Conservation (phyloP, 768 basidiomycete genomes). For the Tylopilus sp. region DNA sequence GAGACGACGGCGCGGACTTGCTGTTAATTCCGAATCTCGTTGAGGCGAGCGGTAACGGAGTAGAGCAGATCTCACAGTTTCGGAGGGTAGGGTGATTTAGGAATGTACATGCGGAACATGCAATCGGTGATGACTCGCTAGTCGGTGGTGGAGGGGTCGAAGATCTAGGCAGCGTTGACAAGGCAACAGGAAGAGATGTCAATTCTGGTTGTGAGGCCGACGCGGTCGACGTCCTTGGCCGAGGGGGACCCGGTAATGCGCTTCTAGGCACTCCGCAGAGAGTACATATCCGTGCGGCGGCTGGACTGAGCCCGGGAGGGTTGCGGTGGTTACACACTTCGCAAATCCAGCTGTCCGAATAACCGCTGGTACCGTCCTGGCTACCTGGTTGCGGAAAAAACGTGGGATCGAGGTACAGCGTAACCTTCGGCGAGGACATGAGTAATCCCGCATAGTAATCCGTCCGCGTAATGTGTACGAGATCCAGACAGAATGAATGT, state of each 20-base stretch:
- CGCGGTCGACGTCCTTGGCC: slow-evolving; percentile 31
- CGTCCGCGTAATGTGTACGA: slow-evolving; percentile 66
- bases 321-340: slow-evolving; percentile 86
- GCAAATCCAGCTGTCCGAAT: slow-evolving; percentile 72
- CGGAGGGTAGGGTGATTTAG: slow-evolving; percentile 75
- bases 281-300: slow-evolving; percentile 64
- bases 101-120: slow-evolving; percentile 90
- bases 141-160: slow-evolving; percentile 20
- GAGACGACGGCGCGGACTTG: slow-evolving; percentile 64
- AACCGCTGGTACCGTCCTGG: slow-evolving; percentile 32
- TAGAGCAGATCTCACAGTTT: slow-evolving; percentile 84
- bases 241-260: slow-evolving; percentile 29
- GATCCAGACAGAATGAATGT: slow-evolving; percentile 65
- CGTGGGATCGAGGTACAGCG: slow-evolving; percentile 56
- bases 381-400: slow-evolving; percentile 21
- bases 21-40: slow-evolving; percentile 28
- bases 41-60: slow-evolving; percentile 48
- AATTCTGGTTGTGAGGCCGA: slow-evolving; percentile 39
- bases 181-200: slow-evolving; percentile 29
- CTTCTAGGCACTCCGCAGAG: slow-evolving; percentile 79
- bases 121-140: slow-evolving; percentile 35
- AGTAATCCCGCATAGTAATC: slow-evolving; percentile 90
- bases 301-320: slow-evolving; percentile 68
- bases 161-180: slow-evolving; percentile 17
- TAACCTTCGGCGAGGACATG: slow-evolving; percentile 86